Evolutionary conservation across 164 flowering plant genomes (phyloP), one percentile per base, ranked within the genome.

Genomic region (Aristolochia contorta): DNA sequence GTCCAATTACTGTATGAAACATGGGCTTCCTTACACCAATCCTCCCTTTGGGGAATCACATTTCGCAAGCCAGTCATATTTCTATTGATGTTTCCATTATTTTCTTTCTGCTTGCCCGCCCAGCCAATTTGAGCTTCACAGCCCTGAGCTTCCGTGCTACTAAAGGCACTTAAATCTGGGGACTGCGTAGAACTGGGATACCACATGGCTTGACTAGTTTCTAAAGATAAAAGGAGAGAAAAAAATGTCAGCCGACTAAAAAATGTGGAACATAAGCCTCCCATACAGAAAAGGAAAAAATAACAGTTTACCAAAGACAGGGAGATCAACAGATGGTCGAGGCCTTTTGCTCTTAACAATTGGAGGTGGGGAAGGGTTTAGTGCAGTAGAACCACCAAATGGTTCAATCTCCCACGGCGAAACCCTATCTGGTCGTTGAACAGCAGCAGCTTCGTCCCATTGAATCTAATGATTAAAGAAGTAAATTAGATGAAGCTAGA

Each of bases 321-420:
- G 76, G 62, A 70, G 66, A 46, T 85, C 95, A 43, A 49, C 48
- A 1, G 78, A 71, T 53, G 79, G 69, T 16, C 88, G 79, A 27
- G 80, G 79, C 69, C 84, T 79, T 72, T 92, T 87, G 71, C 71
- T 84, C 74, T 81, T 87, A 19, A 52, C 5, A 16, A 53, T 9
- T 23, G 25, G 30, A 6, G 16, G 16, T 37, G 67, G 20, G 24
- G 71, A 13, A 48, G 65, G 27, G 67, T 52, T 71, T 57, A 72
- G 0, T 12, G 85, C 72, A 25, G 65, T 64, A 27, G 84, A 74
- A 63, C 88, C 66, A 54, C 73, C 80, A 70, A 73, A 84, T 18
- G 82, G 83, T 54, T 92, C 96, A 15, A 92, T 82, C 67, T 92
- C 98, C 98, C 98, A 92, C 23, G 96, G 89, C 32, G 96, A 92